Evolutionary conservation across 129 eudicot genomes (phyloP).

Genomic region (Centrapalus pauciflorus): DNA sequence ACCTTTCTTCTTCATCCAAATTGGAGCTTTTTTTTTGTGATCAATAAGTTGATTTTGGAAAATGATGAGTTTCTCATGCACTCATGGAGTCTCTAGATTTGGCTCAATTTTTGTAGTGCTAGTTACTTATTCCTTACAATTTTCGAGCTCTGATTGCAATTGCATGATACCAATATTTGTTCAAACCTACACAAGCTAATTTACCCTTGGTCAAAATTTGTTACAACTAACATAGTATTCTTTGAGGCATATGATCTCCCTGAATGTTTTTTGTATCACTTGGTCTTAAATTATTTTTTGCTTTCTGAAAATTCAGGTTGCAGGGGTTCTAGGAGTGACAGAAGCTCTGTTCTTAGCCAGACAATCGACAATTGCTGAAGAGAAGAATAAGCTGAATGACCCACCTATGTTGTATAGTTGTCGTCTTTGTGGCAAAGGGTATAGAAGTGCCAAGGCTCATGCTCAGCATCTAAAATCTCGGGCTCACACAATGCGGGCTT

Average conservation of each 20-base stretch:
- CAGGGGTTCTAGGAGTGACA: slow-evolving; percentile 99
- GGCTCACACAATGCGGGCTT: slow-evolving; percentile 69
- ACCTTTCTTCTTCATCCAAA: neutral
- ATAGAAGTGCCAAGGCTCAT: slow-evolving; percentile 90
- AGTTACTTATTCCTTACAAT: too few relatives aligned
- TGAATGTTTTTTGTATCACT: neutral
- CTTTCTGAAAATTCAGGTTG: slow-evolving; percentile 43
- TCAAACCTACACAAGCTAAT: neutral
- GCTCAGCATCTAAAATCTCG: slow-evolving; percentile 84
- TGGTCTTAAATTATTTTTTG: neutral
- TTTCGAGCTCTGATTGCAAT: neutral
- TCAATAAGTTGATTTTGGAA: neutral
- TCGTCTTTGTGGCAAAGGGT: slow-evolving; percentile 86
- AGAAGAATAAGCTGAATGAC: slow-evolving; percentile 55
- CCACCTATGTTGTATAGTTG: slow-evolving; percentile 85
- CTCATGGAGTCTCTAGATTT: neutral
- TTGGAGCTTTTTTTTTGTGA: neutral
- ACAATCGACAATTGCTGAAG: slow-evolving; percentile 79
- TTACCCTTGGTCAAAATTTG: neutral
- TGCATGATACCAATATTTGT: neutral
- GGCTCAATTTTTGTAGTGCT: neutral
- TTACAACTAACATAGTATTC: neutral
- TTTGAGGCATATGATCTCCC: neutral
- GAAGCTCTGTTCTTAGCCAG: slow-evolving; percentile 88
- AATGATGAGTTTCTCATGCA: neutral